Conservation (phyloP, 2,329 filamentous ascomycete genomes). For the Phyllachora maydis region DNA sequence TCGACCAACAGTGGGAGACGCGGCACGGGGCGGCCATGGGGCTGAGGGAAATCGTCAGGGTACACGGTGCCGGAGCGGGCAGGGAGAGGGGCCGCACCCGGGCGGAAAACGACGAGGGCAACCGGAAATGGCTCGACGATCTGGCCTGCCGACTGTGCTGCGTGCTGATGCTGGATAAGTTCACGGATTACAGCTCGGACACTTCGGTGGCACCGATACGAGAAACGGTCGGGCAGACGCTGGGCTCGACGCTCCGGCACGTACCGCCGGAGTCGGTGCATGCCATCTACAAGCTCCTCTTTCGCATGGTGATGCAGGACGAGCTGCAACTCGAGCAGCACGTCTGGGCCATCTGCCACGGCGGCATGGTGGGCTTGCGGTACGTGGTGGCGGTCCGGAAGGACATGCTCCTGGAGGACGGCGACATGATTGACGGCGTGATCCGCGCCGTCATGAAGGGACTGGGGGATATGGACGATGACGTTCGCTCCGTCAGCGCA, state of each 20-base stretch:
- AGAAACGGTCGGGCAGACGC: conserved; percentile 83
- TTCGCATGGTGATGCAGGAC: conserved; percentile 80
- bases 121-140: conserved; percentile 79
- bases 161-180: conserved; percentile 92
- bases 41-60: conserved; percentile 71
- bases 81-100: conserved; percentile 49
- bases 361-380: conserved; percentile 89
- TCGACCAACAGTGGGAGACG: conserved; percentile 87
- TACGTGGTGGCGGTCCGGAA: conserved; percentile 93
- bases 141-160: conserved; percentile 87
- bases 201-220: conserved; percentile 91
- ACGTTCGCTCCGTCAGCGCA: conserved; percentile 89
- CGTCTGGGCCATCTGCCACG: conserved; percentile 89
- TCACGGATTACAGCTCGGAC: conserved; percentile 94
- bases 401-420: conserved; percentile 69
- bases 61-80: conserved; percentile 81
- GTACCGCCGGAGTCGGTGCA: conserved; percentile 63
- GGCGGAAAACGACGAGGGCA: conserved; percentile 57
- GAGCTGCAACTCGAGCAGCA: conserved; percentile 54
- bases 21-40: conserved; percentile 94
- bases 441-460: conserved; percentile 89
- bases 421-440: conserved; percentile 77
- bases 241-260: conserved; percentile 76
- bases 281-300: conserved; percentile 64
- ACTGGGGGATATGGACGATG: conserved; percentile 74